Base-by-base conservation (phyloP, 1,284 basidiomycete species). In the Melampsora americana region DNA sequence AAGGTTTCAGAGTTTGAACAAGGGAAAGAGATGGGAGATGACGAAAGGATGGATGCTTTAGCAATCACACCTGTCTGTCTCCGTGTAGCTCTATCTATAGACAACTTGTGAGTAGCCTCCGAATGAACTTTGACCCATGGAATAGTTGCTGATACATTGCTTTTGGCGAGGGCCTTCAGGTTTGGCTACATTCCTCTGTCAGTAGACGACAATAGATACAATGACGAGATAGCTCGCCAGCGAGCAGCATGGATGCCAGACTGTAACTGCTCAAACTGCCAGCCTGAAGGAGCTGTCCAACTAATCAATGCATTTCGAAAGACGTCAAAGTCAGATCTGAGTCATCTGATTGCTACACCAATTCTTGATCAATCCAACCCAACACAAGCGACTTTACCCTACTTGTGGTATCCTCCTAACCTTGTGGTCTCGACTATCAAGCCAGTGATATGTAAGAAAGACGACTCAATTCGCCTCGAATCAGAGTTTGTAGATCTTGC, bases 21-120 rank as follows among this genome's bases (percentile, higher is more conserved):
- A 16, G 39, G 42, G 2, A 26, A 66, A 46, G 26, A 39, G n/a
- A 39, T 44, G 48, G 28, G 26, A 26, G 39, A 66, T 46, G 39
- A 66, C 28, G 39, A 44, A 44, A 66, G 65, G n/a, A 66, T 39
- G 65, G 65, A 66, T 46, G 65, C 39, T 30, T 66, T 66, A 46
- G 65, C 65, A 44, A 46, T 66, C 23, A 66, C 32, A 18, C 65
- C 65, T 23, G 65, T 66, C 28, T 39, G 65, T 26, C 42, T 66
- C 16, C 16, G 35, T 16, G 28, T 46, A 23, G 14, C 42, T 20
- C 42, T 46, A 28, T n/a, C 35, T 9, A 30, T 66, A n/a, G 65
- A 66, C 48, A 66, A 66, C 42, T 64, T 32, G 61, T 64, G 2
- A 9, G 61, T 32, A 1, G n/a, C n/a, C 20, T 64, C 3, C 14